phyloP scores from a whole-genome alignment of 805 yeast genomes.

The Jamesozyma jinghongensis region DNA sequence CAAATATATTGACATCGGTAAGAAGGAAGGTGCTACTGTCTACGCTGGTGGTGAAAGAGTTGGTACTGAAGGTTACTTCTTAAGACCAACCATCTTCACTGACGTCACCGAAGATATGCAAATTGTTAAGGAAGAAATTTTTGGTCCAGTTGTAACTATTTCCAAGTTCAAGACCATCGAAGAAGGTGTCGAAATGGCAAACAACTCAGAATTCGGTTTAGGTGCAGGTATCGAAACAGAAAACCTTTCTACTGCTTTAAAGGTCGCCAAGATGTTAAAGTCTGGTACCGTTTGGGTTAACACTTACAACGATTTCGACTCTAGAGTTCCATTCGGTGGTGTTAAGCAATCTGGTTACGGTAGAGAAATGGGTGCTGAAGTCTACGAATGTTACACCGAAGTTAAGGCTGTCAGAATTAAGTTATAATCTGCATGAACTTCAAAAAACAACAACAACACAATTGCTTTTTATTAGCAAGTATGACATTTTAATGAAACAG shows the following conservation, averaged over 20 bases:
- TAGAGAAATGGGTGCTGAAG: conserved; percentile 79
- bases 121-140: conserved; percentile 65
- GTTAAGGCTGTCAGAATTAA: conserved; percentile 63
- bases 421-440: conserved; percentile 11
- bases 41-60: conserved; percentile 63
- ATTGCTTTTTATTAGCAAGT: too few relatives aligned
- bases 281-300: conserved; percentile 78
- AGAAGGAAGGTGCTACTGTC: conserved; percentile 56
- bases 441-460: neutral
- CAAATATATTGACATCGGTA: conserved; percentile 58
- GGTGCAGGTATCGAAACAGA: conserved; percentile 75
- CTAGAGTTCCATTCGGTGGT: conserved; percentile 74
- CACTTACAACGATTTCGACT: conserved; percentile 72
- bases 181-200: conserved; percentile 58
- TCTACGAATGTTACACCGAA: conserved; percentile 67
- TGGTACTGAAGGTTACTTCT: conserved; percentile 60
- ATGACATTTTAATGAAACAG: neutral
- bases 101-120: conserved; percentile 54
- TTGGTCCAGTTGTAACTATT: conserved; percentile 71
- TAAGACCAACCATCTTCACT: conserved; percentile 65
- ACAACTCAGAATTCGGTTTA: conserved; percentile 64
- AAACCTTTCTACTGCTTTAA: conserved; percentile 50
- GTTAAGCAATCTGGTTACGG: conserved; percentile 75
- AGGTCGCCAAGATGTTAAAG: conserved; percentile 53
- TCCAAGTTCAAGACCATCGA: conserved; percentile 59